Percentiles rank a stretch among this genome's conserved stretches.
These are phyloP conservation scores for Apiospora malaysiana DNA, from an alignment of 2,329 filamentous ascomycete genomes.

Conservation along the genomic window DNA sequence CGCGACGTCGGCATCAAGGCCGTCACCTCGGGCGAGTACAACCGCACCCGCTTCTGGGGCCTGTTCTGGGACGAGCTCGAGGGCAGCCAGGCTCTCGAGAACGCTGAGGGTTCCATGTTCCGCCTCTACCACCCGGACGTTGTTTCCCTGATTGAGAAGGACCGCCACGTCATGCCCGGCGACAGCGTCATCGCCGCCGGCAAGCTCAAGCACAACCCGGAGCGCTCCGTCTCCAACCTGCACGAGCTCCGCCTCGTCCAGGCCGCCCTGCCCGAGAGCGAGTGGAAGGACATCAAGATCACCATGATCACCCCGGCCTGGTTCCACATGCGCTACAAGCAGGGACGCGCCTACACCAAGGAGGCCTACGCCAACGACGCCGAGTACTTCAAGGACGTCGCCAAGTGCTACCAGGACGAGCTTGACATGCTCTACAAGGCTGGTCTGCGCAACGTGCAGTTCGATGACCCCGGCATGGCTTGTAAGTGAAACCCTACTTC, in stretches of 20 bases:
- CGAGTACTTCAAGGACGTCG: slow-evolving; percentile 70
- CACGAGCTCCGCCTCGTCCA: slow-evolving; percentile 57
- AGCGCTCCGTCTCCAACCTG: slow-evolving; percentile 52
- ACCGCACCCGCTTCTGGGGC: slow-evolving; percentile 58
- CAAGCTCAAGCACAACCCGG: slow-evolving; percentile 52
- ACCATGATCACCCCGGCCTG: slow-evolving; percentile 61
- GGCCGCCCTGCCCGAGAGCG: slow-evolving; percentile 49
- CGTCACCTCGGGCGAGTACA: slow-evolving; percentile 75
- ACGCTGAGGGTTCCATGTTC: slow-evolving; percentile 58
- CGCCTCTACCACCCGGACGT: slow-evolving; percentile 61
- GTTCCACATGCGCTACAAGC: slow-evolving; percentile 64
- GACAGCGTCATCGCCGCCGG: slow-evolving; percentile 58
- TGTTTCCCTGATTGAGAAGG: slow-evolving; percentile 58
- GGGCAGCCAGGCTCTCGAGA: slow-evolving; percentile 53
- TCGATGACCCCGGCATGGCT: slow-evolving; percentile 70
- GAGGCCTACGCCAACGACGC: slow-evolving; percentile 62
- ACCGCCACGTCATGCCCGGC: slow-evolving; percentile 60
- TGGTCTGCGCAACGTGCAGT: slow-evolving; percentile 70
- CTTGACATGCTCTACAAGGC: slow-evolving; percentile 65
- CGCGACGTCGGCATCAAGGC: slow-evolving; percentile 69
- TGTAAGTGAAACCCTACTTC: slow-evolving; percentile 51
- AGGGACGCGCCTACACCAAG: slow-evolving; percentile 60
- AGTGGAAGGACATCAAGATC: slow-evolving; percentile 59
- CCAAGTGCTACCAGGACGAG: slow-evolving; percentile 69
- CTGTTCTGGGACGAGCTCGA: slow-evolving; percentile 60